A percentile compares a stretch with the other conserved stretches of the same genome.
Evolutionary conservation across 208 protist genomes (phyloP).

Genomic region (Zelonia costaricensis): DNA sequence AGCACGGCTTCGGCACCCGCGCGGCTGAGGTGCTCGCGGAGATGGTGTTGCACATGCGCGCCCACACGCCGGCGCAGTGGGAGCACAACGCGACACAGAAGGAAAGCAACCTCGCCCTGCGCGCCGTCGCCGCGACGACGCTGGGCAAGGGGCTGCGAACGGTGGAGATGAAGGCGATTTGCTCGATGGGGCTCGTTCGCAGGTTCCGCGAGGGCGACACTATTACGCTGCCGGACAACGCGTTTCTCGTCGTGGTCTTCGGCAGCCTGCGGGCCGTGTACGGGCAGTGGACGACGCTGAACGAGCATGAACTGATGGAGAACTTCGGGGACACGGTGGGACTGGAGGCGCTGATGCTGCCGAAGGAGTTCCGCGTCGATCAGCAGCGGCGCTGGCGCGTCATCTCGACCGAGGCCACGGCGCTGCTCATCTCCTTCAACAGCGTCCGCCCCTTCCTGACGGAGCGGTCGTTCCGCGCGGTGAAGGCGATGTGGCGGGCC

Average conservation of each 20-base stretch:
- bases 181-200: slow-evolving; percentile 64
- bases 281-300: slow-evolving; percentile 63
- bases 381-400: slow-evolving; percentile 64
- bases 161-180: slow-evolving; percentile 61
- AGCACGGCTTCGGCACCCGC: slow-evolving; percentile 58
- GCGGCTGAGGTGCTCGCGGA: slow-evolving; percentile 38
- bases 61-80: slow-evolving; percentile 50
- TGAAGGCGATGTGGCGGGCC: slow-evolving; percentile 78
- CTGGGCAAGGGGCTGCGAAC: slow-evolving; percentile 59
- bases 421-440: slow-evolving; percentile 75
- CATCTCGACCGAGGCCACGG: slow-evolving; percentile 59
- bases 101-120: slow-evolving; percentile 61
- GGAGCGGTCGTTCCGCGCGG: slow-evolving; percentile 69
- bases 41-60: slow-evolving; percentile 45
- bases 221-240: slow-evolving; percentile 62
- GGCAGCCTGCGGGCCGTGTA: slow-evolving; percentile 65
- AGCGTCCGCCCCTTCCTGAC: slow-evolving; percentile 74
- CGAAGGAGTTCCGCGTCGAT: slow-evolving; percentile 40
- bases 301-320: slow-evolving; percentile 47
- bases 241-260: slow-evolving; percentile 77
- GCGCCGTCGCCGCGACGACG: slow-evolving; percentile 60
- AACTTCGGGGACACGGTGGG: slow-evolving; percentile 75
- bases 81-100: slow-evolving; percentile 43
- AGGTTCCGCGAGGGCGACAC: slow-evolving; percentile 62
- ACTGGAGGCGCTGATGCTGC: slow-evolving; percentile 59